A percentile compares a stretch with the other conserved stretches of the same genome.
Evolutionary conservation across 192 early-diverging fungal species (phyloP).

Genomic region (Dispira parvispora): DNA sequence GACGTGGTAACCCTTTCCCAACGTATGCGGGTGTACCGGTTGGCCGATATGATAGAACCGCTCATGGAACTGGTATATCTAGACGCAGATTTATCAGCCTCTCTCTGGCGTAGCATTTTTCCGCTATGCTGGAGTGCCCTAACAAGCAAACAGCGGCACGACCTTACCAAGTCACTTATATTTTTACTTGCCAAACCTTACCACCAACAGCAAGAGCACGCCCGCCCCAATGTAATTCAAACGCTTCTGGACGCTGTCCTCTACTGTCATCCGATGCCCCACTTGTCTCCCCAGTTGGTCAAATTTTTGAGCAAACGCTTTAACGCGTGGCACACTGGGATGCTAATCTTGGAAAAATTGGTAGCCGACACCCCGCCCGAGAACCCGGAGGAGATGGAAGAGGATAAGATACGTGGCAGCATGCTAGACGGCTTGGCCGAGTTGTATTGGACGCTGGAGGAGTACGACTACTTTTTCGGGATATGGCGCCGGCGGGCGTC

Average conservation of each 20-base stretch:
- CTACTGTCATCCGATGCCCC: conserved; percentile 47
- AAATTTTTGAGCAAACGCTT: conserved; percentile 82
- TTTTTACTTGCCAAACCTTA: conserved; percentile 80
- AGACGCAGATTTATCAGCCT: conserved; percentile 45
- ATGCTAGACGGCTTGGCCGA: conserved; percentile 82
- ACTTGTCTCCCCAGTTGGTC: conserved; percentile 84
- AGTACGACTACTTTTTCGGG: conserved; percentile 85
- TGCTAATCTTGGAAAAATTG: conserved; percentile 57
- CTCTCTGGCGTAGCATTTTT: conserved; percentile 73
- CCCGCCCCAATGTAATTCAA: conserved; percentile 90
- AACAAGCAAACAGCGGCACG: conserved; percentile 58
- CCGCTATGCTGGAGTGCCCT: conserved; percentile 68
- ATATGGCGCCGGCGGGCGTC: conserved; percentile 77
- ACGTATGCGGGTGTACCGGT: not conserved
- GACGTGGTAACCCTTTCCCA: not conserved
- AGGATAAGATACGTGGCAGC: conserved; percentile 73
- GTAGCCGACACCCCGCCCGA: conserved; percentile 21
- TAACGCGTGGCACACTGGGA: conserved; percentile 80
- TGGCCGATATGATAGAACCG: conserved; percentile 31
- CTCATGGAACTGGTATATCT: conserved; percentile 50
- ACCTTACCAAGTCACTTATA: conserved; percentile 66
- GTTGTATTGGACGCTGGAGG: conserved; percentile 66
- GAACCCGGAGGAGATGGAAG: conserved; percentile 35
- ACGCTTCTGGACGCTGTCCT: conserved; percentile 77
- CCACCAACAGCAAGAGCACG: conserved; percentile 58